Evolutionary conservation across 1,284 basidiomycete genomes (phyloP).

Genomic region (Termitomyces sp.): DNA sequence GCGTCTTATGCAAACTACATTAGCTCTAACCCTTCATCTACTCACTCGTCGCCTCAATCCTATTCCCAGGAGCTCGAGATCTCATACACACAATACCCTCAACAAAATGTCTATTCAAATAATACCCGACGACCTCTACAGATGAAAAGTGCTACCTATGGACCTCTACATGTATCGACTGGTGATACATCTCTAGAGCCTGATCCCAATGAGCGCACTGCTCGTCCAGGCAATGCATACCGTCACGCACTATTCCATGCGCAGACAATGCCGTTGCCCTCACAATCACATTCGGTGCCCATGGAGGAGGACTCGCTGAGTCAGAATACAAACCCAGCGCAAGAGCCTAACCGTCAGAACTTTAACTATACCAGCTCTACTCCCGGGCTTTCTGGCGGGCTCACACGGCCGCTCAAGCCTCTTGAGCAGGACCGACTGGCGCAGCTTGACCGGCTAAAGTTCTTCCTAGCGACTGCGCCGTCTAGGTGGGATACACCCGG

Average conservation of each 20-base stretch:
- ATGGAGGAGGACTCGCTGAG: slow-evolving; percentile 13
- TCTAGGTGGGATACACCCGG: slow-evolving; percentile 53
- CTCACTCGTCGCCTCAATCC: slow-evolving; percentile 34
- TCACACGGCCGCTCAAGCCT: slow-evolving; percentile 51
- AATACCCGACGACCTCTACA: slow-evolving; percentile 6
- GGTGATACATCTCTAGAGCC: slow-evolving; percentile 29
- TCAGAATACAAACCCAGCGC: slow-evolving; percentile 1
- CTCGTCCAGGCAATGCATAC: slow-evolving; percentile 41
- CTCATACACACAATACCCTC: slow-evolving; percentile 17
- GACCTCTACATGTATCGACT: slow-evolving; percentile 33
- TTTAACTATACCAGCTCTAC: slow-evolving; percentile 21
- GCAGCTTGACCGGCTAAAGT: slow-evolving; percentile 75
- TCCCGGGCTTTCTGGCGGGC: slow-evolving; percentile 37
- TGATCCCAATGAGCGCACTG: slow-evolving; percentile 40
- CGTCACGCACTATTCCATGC: slow-evolving; percentile 36
- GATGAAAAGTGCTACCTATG: slow-evolving; percentile 15
- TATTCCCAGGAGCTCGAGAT: slow-evolving; percentile 28
- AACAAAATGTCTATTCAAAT: slow-evolving; percentile 10
- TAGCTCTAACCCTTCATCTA: slow-evolving; percentile 29
- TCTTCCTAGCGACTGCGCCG: slow-evolving; percentile 84
- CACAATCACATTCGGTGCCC: slow-evolving; percentile 9
- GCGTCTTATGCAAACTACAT: slow-evolving; percentile 20
- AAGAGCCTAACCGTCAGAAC: slow-evolving; percentile 3
- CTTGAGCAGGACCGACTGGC: slow-evolving; percentile 64
- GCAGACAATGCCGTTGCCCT: slow-evolving; percentile 22